These are phyloP conservation scores for Xylariales sp. DNA, from an alignment of 2,329 filamentous ascomycete species.

Conservation along the genomic window DNA sequence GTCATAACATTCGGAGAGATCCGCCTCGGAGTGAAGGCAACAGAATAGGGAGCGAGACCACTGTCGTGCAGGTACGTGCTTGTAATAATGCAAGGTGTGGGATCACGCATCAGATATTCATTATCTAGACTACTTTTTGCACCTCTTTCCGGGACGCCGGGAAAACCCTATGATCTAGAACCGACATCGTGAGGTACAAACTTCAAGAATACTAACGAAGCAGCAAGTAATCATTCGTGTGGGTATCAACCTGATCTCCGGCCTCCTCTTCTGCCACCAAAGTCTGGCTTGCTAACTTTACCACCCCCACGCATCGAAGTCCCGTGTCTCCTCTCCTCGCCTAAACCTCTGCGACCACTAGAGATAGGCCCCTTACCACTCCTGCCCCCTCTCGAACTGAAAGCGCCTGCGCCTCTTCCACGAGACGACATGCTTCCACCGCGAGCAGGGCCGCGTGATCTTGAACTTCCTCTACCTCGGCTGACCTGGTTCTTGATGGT, in stretches of 20 bases:
- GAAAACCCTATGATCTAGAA: too few relatives aligned
- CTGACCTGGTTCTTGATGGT: constrained; percentile 47
- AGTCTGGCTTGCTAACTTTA: constrained; percentile 36
- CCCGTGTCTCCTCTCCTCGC: constrained; percentile 44
- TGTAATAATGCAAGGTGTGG: too few relatives aligned
- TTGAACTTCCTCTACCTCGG: constrained; percentile 21
- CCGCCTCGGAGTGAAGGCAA: too few relatives aligned
- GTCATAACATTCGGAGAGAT: not conserved
- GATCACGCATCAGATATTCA: too few relatives aligned
- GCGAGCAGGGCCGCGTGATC: constrained; percentile 12
- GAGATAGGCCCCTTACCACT: constrained; percentile 44
- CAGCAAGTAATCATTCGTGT: not conserved
- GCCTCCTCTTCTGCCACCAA: constrained; percentile 16
- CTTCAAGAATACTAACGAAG: not conserved
- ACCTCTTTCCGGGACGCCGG: too few relatives aligned
- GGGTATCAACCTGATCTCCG: constrained; percentile 24
- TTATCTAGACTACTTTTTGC: too few relatives aligned
- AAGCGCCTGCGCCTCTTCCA: constrained; percentile 24
- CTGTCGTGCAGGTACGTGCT: too few relatives aligned
- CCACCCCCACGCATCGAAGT: constrained; percentile 28
- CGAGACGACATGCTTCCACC: constrained; percentile 26
- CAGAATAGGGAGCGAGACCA: too few relatives aligned
- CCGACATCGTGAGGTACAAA: not conserved
- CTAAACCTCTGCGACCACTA: constrained; percentile 44
- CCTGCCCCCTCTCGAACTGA: constrained; percentile 32